phyloP scores from a whole-genome alignment of 192 early-diverging fungal genomes.

The Pecoramyces ruminantium region DNA sequence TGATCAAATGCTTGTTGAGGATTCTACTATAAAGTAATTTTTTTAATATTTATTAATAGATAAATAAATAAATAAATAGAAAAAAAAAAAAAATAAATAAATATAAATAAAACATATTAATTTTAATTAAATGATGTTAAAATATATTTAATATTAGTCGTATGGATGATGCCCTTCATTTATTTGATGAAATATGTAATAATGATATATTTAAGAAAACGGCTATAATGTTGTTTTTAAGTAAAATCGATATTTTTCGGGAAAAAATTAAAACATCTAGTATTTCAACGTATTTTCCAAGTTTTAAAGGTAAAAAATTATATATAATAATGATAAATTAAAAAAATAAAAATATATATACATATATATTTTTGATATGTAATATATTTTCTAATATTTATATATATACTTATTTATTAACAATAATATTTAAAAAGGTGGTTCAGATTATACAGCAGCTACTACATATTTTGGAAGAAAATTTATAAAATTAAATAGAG shows the following conservation, averaged over 20 bases:
- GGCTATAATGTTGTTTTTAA: slow-evolving; percentile 33
- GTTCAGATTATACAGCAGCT: neutral
- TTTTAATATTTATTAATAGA: too few relatives aligned
- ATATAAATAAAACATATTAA: too few relatives aligned
- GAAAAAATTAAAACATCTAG: slow-evolving; percentile 16
- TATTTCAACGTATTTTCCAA: slow-evolving; percentile 22
- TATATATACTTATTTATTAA: too few relatives aligned
- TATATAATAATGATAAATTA: too few relatives aligned
- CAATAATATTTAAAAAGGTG: neutral
- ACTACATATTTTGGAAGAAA: slow-evolving; percentile 2
- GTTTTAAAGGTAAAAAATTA: slow-evolving; percentile 13
- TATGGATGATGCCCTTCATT: slow-evolving; percentile 17
- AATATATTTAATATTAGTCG: neutral
- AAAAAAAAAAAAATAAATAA: too few relatives aligned
- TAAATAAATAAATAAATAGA: too few relatives aligned
- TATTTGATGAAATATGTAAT: slow-evolving; percentile 28
- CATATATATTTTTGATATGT: too few relatives aligned
- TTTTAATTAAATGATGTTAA: too few relatives aligned
- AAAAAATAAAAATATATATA: too few relatives aligned
- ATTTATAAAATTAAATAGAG: neutral
- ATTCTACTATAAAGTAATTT: neutral
- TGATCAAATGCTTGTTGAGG: neutral
- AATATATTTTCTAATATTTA: too few relatives aligned
- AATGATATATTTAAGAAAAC: slow-evolving; percentile 24
- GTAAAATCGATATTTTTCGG: slow-evolving; percentile 33